phyloP scores from a whole-genome alignment of 495 filamentous ascomycete genomes.

The Trypethelium eluteriae region DNA sequence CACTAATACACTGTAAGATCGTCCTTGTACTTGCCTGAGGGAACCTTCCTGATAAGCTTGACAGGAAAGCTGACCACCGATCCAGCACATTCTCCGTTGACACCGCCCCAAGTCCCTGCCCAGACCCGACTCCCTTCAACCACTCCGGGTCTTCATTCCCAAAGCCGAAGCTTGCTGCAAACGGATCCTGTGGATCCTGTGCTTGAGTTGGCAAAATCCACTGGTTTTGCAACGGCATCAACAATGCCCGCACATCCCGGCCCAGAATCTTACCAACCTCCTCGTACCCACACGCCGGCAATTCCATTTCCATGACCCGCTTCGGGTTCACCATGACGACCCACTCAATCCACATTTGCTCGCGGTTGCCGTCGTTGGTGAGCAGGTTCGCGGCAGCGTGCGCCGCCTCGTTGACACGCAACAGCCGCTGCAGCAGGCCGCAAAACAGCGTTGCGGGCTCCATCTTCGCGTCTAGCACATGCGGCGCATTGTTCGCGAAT shows the following conservation, averaged over 20 bases:
- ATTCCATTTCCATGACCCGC: conserved; percentile 40
- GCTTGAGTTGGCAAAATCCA: conserved; percentile 20
- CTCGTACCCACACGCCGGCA: conserved; percentile 55
- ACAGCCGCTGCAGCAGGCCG: conserved; percentile 69
- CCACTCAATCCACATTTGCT: conserved; percentile 93
- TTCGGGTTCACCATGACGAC: conserved; percentile 66
- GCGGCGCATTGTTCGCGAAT: conserved; percentile 70
- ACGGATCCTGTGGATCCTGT: conserved; percentile 39
- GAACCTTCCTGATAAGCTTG: conserved; percentile 66
- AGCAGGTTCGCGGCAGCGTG: conserved; percentile 75
- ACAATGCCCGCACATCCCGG: conserved; percentile 62
- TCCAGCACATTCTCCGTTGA: conserved; percentile 57
- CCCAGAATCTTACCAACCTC: conserved; percentile 63
- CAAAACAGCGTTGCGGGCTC: conserved; percentile 86
- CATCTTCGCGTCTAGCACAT: conserved; percentile 78
- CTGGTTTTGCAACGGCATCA: conserved; percentile 49
- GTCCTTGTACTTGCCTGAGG: conserved; percentile 58
- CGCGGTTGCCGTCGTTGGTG: conserved; percentile 61
- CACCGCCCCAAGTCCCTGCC: conserved; percentile 33
- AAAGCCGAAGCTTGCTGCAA: conserved; percentile 33
- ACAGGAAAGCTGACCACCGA: conserved; percentile 75
- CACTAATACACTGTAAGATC: conserved; percentile 61
- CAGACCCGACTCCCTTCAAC: not conserved
- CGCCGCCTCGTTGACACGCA: conserved; percentile 85
- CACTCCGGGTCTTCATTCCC: conserved; percentile 16